Percentiles rank a stretch among this genome's conserved stretches.
These are phyloP conservation scores for Ophiocordyceps camponoti-leonardi DNA, from an alignment of 2,329 filamentous ascomycete species.

Conservation along the genomic window DNA sequence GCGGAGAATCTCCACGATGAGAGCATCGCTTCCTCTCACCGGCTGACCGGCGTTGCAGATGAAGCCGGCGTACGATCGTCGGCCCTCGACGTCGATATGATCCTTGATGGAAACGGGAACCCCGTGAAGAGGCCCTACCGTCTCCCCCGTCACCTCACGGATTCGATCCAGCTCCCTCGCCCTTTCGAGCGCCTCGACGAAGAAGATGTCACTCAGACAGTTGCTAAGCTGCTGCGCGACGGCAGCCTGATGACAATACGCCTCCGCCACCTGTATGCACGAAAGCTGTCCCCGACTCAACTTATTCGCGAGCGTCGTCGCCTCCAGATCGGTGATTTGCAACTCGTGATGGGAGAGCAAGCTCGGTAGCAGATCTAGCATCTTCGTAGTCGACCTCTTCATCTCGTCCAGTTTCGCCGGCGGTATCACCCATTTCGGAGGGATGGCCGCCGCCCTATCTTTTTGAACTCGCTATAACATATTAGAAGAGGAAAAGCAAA, in stretches of 20 bases:
- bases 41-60: slow-evolving; percentile 16
- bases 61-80: slow-evolving; percentile 2
- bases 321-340: slow-evolving; percentile 7
- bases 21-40: slow-evolving; percentile 1
- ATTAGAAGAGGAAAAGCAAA: too few relatives aligned
- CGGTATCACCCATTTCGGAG: slow-evolving; percentile 3
- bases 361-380: slow-evolving; percentile 3
- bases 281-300: slow-evolving; percentile 6
- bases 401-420: slow-evolving; percentile 3
- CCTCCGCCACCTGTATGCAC: slow-evolving; percentile 8
- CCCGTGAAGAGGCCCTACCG: slow-evolving; percentile 36
- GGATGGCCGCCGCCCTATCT: slow-evolving; percentile 2
- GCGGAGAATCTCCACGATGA: slow-evolving; percentile 2
- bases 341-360: slow-evolving; percentile 6
- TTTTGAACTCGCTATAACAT: slow-evolving; percentile 2
- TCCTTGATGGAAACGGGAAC: slow-evolving; percentile 27
- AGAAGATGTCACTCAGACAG: slow-evolving; percentile 30
- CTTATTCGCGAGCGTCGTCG: slow-evolving; percentile 4
- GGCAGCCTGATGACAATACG: slow-evolving; percentile 11
- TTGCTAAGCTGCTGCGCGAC: slow-evolving; percentile 16
- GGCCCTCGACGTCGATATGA: slow-evolving; percentile 2
- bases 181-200: slow-evolving; percentile 24
- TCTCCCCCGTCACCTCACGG: slow-evolving; percentile 1
- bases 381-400: slow-evolving; percentile 2
- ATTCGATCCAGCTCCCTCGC: slow-evolving; percentile 26